Evolutionary conservation across 2,329 filamentous ascomycete genomes (phyloP), one percentile per base, ranked within the genome.

Genomic region (Davidsoniella virescens): DNA sequence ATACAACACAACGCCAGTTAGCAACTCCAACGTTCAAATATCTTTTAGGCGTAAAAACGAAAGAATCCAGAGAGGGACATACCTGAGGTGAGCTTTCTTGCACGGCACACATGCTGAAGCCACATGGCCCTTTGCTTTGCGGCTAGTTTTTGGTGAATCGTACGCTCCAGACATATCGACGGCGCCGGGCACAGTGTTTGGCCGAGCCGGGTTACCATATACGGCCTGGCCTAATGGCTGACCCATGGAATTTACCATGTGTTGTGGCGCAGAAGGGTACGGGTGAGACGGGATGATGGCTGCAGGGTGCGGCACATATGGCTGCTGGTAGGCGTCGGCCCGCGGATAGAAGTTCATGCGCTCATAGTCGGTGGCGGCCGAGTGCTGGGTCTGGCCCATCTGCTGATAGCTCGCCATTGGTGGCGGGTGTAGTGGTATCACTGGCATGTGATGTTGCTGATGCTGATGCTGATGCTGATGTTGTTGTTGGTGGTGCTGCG

Each of bases 21-120:
- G 26, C 26, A 33, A 10, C 26, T 33, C 10, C 26, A 3, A 33
- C 26, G 26, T 33, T 33, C 26, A 33, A 33, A 5, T 9, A 33
- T 33, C 5, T 33, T 33, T 33, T 5, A 4, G 10, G 26, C 8
- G 26, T 12, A 8, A 33, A 33, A 33, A 33, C 10, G 26, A 33
- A 33, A 33, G 10, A 7, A 44, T 29, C 44, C 48, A 2, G 5
- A 33, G 26, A 10, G 44, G 44, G 45, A 57, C 68, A 61, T 65
- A 80, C 76, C 78, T 71, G 55, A 92, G 72, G 73, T 92, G 85
- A 37, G 85, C 85, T 63, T 78, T 80, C 62, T 90, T 90, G 67
- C 85, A 92, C 54, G 87, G 86, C 57, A 90, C 80, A 62, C 85
- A 92, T 23, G 85, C 85, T 36, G 84, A 88, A 47, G 84, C 83